Conservation (phyloP, 768 basidiomycete species). For the Boletus edulis region DNA sequence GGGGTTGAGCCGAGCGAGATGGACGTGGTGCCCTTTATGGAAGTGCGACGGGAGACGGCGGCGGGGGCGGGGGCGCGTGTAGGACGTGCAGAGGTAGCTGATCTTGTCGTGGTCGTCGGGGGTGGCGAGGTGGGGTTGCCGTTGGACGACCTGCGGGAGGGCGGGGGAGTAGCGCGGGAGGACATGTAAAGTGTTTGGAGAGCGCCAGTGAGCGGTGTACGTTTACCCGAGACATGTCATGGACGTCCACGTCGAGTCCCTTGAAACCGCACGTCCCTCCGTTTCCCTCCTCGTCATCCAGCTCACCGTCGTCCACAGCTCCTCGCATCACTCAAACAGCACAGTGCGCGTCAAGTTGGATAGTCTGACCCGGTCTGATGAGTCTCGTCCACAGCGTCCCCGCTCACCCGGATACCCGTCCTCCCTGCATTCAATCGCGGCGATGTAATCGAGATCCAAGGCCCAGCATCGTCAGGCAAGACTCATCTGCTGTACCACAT, state of each 20-base stretch:
- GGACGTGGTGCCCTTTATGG: constrained; percentile 43
- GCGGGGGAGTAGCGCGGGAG: constrained; percentile 43
- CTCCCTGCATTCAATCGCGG: constrained; percentile 42
- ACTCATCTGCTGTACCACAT: constrained; percentile 73
- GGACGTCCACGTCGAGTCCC: constrained; percentile 29
- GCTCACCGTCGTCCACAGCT: constrained; percentile 36
- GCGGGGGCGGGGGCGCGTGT: constrained; percentile 52
- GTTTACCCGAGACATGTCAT: constrained; percentile 7
- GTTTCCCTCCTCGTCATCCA: neutral
- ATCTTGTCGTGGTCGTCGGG: constrained; percentile 35
- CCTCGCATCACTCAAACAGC: constrained; percentile 38
- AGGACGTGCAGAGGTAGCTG: constrained; percentile 57
- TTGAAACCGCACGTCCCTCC: constrained; percentile 30
- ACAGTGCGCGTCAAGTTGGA: constrained; percentile 31
- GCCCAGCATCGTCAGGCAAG: constrained; percentile 72
- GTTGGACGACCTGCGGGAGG: constrained; percentile 44
- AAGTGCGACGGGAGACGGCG: constrained; percentile 47
- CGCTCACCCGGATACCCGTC: constrained; percentile 12
- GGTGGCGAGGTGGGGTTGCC: constrained; percentile 42
- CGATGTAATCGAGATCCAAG: constrained; percentile 76
- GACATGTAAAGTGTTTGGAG: constrained; percentile 34
- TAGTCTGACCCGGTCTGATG: neutral
- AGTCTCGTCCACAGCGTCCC: constrained; percentile 26
- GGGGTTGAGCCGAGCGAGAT: constrained; percentile 34
- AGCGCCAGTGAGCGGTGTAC: neutral